Conservation (phyloP, 805 yeast genomes). For the Nakazawaea siamensis region DNA sequence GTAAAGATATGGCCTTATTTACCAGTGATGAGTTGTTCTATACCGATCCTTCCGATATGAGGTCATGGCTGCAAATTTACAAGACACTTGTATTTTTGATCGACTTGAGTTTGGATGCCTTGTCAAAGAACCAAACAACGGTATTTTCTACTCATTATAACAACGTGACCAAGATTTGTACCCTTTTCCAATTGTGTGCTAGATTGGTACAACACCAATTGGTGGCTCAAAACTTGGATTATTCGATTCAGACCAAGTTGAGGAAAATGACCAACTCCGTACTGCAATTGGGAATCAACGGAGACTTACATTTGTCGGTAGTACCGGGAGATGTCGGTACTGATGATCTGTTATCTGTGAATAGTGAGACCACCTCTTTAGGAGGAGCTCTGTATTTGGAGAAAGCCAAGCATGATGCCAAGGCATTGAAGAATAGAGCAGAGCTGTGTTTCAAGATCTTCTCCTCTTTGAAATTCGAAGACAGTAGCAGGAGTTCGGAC, state of each 20-base stretch:
- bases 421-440: conserved; percentile 14
- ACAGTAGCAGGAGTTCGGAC: conserved; percentile 11
- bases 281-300: conserved; percentile 58
- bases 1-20: conserved; percentile 12
- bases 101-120: conserved; percentile 39
- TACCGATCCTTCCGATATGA: conserved; percentile 49
- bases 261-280: conserved; percentile 45
- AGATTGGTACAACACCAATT: conserved; percentile 47
- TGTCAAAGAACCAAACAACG: conserved; percentile 40
- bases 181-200: conserved; percentile 44
- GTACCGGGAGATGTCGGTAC: conserved; percentile 4
- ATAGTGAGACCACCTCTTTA: background rate
- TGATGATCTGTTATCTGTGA: conserved; percentile 2
- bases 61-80: conserved; percentile 49
- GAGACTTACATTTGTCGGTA: conserved; percentile 43
- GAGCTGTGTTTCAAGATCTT: conserved; percentile 13
- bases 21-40: conserved; percentile 39
- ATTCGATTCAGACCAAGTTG: conserved; percentile 38
- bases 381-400: conserved; percentile 11
- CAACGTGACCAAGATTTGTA: conserved; percentile 42
- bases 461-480: conserved; percentile 12
- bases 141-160: conserved; percentile 48
- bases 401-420: conserved; percentile 17
- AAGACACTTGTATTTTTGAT: conserved; percentile 39
- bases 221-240: conserved; percentile 35